Conservation (phyloP, 192 early-diverging fungal species). For the Dissophora globulifera region DNA sequence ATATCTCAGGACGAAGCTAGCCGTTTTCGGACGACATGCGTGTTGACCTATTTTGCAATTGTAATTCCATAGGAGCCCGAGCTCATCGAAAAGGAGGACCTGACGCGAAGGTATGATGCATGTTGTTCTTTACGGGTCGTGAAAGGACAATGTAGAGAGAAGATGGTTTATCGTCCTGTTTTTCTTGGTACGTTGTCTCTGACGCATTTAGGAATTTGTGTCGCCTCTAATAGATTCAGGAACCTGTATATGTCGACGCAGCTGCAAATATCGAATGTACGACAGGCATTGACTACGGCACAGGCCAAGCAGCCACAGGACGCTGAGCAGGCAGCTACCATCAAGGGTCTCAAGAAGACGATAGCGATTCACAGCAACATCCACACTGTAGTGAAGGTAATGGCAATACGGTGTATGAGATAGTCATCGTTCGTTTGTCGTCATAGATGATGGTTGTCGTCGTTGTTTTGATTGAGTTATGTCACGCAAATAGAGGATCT, state of each 20-base stretch:
- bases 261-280: slow-evolving; percentile 16
- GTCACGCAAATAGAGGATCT: neutral
- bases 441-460: too few species aligned
- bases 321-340: neutral
- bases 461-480: too few species aligned
- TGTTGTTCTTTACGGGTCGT: too few species aligned
- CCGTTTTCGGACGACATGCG: slow-evolving; percentile 5
- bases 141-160: too few species aligned
- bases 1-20: slow-evolving; percentile 4
- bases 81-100: slow-evolving; percentile 15
- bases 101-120: slow-evolving; percentile 20
- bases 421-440: too few species aligned
- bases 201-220: too few species aligned
- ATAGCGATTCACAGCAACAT: slow-evolving; percentile 24
- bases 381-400: slow-evolving; percentile 15
- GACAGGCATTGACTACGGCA: neutral
- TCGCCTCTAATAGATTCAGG: slow-evolving; percentile 31
- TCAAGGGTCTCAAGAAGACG: slow-evolving; percentile 1
- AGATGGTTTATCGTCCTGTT: too few species aligned
- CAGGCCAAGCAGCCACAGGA: slow-evolving; percentile 15
- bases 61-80: slow-evolving; percentile 11
- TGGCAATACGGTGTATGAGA: too few species aligned
- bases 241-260: slow-evolving; percentile 26
- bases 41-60: neutral
- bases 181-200: too few species aligned